Percentiles rank a stretch among this genome's conserved stretches.
Conservation (phyloP, 805 yeast species). For the Ogataea philodendri region DNA sequence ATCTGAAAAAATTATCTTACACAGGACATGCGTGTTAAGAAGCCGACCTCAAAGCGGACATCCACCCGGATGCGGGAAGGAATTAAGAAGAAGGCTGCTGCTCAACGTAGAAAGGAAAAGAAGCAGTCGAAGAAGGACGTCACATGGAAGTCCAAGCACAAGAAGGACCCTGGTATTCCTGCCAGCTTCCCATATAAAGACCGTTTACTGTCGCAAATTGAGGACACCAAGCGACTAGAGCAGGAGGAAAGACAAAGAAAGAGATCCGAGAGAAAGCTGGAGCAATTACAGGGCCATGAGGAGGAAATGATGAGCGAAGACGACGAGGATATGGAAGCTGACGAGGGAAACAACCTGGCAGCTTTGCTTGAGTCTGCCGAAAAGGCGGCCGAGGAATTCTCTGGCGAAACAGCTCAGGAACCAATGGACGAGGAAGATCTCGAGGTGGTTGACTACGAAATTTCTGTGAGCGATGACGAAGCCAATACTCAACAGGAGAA, state of each 20-base stretch:
- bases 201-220: slow-evolving; percentile 69
- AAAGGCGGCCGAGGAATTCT: slow-evolving; percentile 74
- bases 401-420: slow-evolving; percentile 44
- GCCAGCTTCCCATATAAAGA: slow-evolving; percentile 93
- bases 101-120: slow-evolving; percentile 81
- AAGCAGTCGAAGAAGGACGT: slow-evolving; percentile 83
- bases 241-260: slow-evolving; percentile 52
- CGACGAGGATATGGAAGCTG: slow-evolving; percentile 43
- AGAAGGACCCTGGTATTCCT: slow-evolving; percentile 94
- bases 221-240: slow-evolving; percentile 54
- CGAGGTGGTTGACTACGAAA: slow-evolving; percentile 51
- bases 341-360: slow-evolving; percentile 52
- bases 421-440: slow-evolving; percentile 39
- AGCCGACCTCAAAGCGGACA: slow-evolving; percentile 80
- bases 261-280: slow-evolving; percentile 48
- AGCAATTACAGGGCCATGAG: slow-evolving; percentile 33
- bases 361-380: slow-evolving; percentile 91
- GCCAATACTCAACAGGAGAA: slow-evolving; percentile 57
- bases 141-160: slow-evolving; percentile 85
- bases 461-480: slow-evolving; percentile 41
- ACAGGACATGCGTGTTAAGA: slow-evolving; percentile 35
- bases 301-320: slow-evolving; percentile 35
- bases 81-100: slow-evolving; percentile 91
- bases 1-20: slow-evolving; percentile 6
- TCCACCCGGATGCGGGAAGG: slow-evolving; percentile 96